A percentile compares a stretch with the other conserved stretches of the same genome.
phyloP scores from a whole-genome alignment of 345 rosid genomes.

The sweet orange (Citrus sinensis) region DNA sequence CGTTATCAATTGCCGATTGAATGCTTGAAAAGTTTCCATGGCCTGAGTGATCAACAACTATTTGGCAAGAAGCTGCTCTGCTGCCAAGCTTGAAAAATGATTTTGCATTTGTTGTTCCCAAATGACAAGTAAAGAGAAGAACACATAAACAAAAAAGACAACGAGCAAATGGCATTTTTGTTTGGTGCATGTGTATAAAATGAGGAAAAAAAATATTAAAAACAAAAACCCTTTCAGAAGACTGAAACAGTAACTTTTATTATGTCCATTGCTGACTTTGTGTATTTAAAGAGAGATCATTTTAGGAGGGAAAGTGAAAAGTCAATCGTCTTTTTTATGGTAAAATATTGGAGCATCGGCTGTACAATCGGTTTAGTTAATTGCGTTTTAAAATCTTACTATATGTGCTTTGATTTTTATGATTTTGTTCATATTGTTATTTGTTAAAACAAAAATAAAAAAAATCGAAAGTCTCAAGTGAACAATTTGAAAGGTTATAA shows the following conservation, averaged over 20 bases:
- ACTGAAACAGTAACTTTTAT: background rate
- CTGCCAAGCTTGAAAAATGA: background rate
- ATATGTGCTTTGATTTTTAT: background rate
- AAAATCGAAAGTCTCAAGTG: background rate
- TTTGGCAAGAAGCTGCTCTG: background rate
- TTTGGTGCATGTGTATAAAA: background rate
- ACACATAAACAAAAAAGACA: background rate
- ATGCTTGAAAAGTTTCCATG: constrained; percentile 47
- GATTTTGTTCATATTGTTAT: background rate
- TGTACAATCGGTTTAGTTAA: background rate
- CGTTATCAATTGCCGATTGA: constrained; percentile 56
- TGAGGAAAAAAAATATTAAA: background rate
- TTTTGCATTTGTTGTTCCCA: background rate
- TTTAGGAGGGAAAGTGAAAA: background rate
- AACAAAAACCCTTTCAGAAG: background rate
- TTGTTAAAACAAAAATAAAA: background rate
- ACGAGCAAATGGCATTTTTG: background rate
- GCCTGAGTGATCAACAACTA: constrained; percentile 45
- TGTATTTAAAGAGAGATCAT: background rate
- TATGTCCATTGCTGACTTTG: background rate
- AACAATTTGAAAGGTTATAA: background rate
- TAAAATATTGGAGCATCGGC: background rate
- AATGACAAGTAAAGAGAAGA: background rate
- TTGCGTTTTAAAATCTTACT: background rate
- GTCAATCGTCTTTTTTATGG: background rate